Evolutionary conservation across 495 filamentous ascomycete genomes (phyloP).

Genomic region (Neurospora pannonica): DNA sequence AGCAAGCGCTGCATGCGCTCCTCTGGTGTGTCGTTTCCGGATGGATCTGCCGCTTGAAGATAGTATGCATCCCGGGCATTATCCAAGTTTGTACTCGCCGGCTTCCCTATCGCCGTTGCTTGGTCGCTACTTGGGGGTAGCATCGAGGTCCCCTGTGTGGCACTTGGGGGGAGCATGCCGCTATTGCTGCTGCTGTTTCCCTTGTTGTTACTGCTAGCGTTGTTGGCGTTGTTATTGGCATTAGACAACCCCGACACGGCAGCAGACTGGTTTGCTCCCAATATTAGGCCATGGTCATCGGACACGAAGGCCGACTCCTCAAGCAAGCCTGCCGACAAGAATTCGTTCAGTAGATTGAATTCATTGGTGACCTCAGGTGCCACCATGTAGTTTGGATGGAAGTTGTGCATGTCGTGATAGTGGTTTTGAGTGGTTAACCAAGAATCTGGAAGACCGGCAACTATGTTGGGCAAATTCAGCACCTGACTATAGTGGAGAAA

Average conservation of each 20-base stretch:
- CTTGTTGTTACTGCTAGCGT: constrained; percentile 20
- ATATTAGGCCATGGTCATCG: constrained; percentile 43
- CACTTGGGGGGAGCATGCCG: constrained; percentile 31
- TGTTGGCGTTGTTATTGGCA: constrained; percentile 19
- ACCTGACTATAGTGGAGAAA: constrained; percentile 16
- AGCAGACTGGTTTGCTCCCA: constrained; percentile 27
- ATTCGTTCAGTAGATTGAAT: constrained; percentile 93
- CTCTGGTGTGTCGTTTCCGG: constrained; percentile 82
- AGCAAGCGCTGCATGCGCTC: constrained; percentile 93
- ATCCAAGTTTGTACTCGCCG: constrained; percentile 48
- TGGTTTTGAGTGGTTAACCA: constrained; percentile 58
- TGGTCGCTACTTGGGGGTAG: constrained; percentile 40
- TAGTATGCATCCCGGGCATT: constrained; percentile 93
- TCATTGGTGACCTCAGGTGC: constrained; percentile 90
- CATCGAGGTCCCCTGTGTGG: constrained; percentile 30
- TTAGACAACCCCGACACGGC: constrained; percentile 19
- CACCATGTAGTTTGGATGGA: constrained; percentile 93
- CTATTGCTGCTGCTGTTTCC: constrained; percentile 20
- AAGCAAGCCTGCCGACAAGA: constrained; percentile 76
- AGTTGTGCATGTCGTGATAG: constrained; percentile 88
- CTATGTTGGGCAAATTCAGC: constrained; percentile 33
- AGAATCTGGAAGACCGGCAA: constrained; percentile 43
- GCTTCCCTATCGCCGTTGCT: constrained; percentile 49
- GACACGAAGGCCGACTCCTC: constrained; percentile 64
- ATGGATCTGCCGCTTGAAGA: constrained; percentile 90